Evolutionary conservation across 2,329 filamentous ascomycete species (phyloP), one percentile per base, ranked within the genome.

Genomic region (Ceratocystis ficicola): DNA sequence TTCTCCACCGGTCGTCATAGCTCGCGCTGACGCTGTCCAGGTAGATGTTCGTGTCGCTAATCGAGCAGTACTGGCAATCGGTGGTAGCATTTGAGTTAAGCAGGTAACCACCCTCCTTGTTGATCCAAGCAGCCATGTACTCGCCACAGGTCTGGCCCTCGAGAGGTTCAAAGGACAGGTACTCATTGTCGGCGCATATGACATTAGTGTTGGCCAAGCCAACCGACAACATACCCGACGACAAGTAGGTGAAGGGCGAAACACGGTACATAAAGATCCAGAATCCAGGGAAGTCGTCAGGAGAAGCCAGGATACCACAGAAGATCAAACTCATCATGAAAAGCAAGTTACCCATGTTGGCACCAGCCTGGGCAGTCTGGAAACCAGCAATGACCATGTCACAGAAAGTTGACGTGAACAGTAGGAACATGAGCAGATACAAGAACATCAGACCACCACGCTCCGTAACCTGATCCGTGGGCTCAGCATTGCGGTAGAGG

Each of bases 201-300:
- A 93, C 84, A 0, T 75, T 62, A 0, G 83, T 83, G 70, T 87
- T 86, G 50, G 88, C 87, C 4, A 95, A 77, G 2, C 83, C 89
- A 0, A 82, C 83, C 0, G 86, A 81, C 0, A 93, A 74, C 77
- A 95, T 85, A 25, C 86, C 88, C 8, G 82, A 81, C 30, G 93
- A 83, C 17, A 94, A 77, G 73, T 95, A 96, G 0, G 88, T 92
- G 70, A 96, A 88, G 0, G 91, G 90, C 0, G 86, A 90, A 62
- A 91, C 76, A 60, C 87, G 83, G 75, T 93, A 93, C 86, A 91
- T 89, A 78, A 90, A 90, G 70, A 87, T 85, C 88, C 89, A 93
- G 80, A 92, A 91, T 5, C 82, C 77, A 0, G 89, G 88, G 44
- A 93, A 80, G 1, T 76, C 74, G 2, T 76, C 74, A 0, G 87